Percentiles rank a stretch among this genome's conserved stretches.
These are phyloP conservation scores for Pseudopithomyces chartarum DNA, from an alignment of 2,329 filamentous ascomycete species.

Conservation along the genomic window DNA sequence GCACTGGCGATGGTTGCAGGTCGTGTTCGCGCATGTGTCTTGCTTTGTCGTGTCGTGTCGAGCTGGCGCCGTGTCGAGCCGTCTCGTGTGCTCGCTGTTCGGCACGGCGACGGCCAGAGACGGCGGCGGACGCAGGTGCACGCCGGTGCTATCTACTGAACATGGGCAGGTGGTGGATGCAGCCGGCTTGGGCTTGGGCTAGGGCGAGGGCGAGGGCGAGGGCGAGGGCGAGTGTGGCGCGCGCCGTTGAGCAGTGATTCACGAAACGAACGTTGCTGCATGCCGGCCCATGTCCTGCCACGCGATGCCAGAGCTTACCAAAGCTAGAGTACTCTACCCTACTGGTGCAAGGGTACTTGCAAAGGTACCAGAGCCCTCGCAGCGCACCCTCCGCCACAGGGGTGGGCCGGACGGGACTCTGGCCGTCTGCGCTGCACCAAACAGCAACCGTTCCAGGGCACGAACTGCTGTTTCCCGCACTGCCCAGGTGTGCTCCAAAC, in stretches of 20 bases:
- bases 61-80: not conserved
- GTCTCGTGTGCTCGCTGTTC: not conserved
- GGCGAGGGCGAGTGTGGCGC: not conserved
- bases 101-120: not conserved
- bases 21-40: too few species aligned
- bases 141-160: too few species aligned
- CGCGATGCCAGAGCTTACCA: not conserved
- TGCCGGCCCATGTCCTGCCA: conserved; percentile 2
- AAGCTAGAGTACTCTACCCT: too few species aligned
- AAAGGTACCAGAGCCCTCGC: too few species aligned
- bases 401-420: too few species aligned
- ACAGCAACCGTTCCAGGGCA: not conserved
- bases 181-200: not conserved
- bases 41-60: too few species aligned
- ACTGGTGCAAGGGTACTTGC: too few species aligned
- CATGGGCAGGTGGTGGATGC: not conserved
- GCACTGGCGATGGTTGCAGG: not conserved
- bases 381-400: too few species aligned
- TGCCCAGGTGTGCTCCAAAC: too few species aligned
- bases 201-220: not conserved
- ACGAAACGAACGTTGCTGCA: conserved; percentile 9
- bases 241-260: not conserved
- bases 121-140: not conserved
- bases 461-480: not conserved
- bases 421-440: not conserved